Base-by-base conservation (phyloP, 2,329 filamentous ascomycete genomes). In the Emergomyces orientalis region DNA sequence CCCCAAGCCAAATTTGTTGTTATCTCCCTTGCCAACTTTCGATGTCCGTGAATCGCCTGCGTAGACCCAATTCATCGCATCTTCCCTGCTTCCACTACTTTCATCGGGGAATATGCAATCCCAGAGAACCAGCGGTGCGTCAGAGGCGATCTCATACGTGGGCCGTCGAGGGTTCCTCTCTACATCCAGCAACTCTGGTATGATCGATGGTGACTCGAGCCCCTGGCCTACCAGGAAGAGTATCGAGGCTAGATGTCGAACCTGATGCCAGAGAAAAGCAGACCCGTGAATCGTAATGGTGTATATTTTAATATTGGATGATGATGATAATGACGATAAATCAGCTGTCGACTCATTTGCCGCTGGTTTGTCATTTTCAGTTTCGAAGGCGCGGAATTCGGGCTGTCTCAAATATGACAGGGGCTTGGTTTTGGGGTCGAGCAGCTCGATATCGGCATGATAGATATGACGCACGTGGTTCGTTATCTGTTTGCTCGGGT, bases 241-340 rank as follows among this genome's bases (percentile, higher is more conserved):
- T 7, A 97, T 81, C 19, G 88, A 85, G n/a, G 95, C 87, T 85
- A 99, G 92, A 78, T 93, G 90, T 30, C 94, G 87, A 68, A 99
- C 95, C 78, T 99, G 94, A 77, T 99, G 94, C 94, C 94, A 99
- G 56, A 99, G 78, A 75, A 99, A 99, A 1, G 92, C 94, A 8
- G 89, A 91, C 25, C 94, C 94, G 68, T 92, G 86, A 49, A 99
- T 86, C 63, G 88, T 87, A 75, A 99, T 95, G 65, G 88, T 87
- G 78, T 95, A 97, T 17, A 97, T 83, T 71, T 90, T 89, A 3
- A 80, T 77, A 6, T 70, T 71, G 6, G 66, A 64, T 7, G 86
- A 72, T n/a, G 65, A 62, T 13, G 62, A 64, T 7, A 86, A 72
- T n/a, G 65, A 62, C 13, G 62, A 64, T 7, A 86, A 59, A 54